Evolutionary conservation across 352 stramenopile genomes (phyloP).

Genomic region (Phytophthora rubi): DNA sequence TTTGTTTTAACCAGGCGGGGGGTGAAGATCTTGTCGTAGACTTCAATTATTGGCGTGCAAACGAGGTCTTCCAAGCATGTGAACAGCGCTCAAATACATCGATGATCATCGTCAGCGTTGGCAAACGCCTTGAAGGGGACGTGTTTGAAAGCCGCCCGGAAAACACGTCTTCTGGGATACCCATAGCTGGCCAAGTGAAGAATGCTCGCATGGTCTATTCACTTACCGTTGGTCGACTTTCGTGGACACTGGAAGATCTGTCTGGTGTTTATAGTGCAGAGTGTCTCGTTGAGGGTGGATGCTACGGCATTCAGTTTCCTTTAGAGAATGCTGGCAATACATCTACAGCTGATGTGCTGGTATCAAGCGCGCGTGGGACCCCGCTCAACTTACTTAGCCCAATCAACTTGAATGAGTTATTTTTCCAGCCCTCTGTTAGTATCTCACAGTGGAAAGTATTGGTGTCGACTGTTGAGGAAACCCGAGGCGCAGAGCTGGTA

Average conservation of each 20-base stretch:
- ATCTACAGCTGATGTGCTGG: background rate
- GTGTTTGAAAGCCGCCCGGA: background rate
- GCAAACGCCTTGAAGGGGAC: constrained; percentile 21
- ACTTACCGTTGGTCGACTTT: constrained; percentile 27
- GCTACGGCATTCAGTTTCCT: background rate
- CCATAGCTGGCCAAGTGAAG: background rate
- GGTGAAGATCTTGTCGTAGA: background rate
- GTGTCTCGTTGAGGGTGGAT: background rate
- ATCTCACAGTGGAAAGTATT: constrained; percentile 17
- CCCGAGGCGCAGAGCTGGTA: background rate
- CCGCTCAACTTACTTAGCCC: constrained; percentile 3
- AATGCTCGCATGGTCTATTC: constrained; percentile 27
- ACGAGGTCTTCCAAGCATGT: constrained; percentile 14
- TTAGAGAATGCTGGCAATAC: background rate
- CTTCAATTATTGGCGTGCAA: background rate
- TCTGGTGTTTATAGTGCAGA: background rate
- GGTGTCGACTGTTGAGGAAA: constrained; percentile 12
- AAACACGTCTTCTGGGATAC: background rate
- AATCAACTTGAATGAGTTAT: constrained; percentile 8
- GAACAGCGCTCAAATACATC: constrained; percentile 12
- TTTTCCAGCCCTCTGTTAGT: background rate
- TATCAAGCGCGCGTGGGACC: background rate
- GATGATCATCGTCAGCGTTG: constrained; percentile 22
- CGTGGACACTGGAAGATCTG: constrained; percentile 19
- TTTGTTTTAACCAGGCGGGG: constrained; percentile 4